A percentile compares a stretch with the other conserved stretches of the same genome.
These are phyloP conservation scores for Paraphaeosphaeria sporulosa DNA, from an alignment of 2,329 filamentous ascomycete genomes.

Conservation along the genomic window DNA sequence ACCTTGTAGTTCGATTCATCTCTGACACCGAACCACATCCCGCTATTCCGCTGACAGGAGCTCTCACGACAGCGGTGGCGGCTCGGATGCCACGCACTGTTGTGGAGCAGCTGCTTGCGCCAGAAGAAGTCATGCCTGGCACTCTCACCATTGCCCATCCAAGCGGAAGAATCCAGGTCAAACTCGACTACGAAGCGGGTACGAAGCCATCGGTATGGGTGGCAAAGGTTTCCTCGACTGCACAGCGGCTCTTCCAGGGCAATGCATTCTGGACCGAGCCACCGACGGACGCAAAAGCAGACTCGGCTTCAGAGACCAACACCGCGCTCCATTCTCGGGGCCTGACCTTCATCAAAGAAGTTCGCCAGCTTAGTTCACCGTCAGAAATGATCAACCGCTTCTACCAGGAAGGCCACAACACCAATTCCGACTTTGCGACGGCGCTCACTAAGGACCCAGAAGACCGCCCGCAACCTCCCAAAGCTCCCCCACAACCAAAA, in stretches of 20 bases:
- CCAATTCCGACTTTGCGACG: background rate
- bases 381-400: background rate
- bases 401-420: background rate
- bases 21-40: conserved; percentile 55
- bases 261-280: conserved; percentile 34
- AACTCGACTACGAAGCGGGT: conserved; percentile 37
- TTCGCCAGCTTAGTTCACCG: background rate
- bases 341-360: conserved; percentile 30
- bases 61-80: conserved; percentile 53
- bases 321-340: conserved; percentile 31
- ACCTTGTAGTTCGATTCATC: conserved; percentile 54
- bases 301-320: background rate
- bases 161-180: conserved; percentile 48
- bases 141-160: conserved; percentile 51
- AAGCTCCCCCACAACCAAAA: background rate
- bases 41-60: conserved; percentile 53
- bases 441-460: no score
- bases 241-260: conserved; percentile 48
- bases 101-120: conserved; percentile 41
- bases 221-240: conserved; percentile 48
- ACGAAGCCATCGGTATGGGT: conserved; percentile 33
- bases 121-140: conserved; percentile 33
- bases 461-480: background rate
- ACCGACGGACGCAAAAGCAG: conserved; percentile 14
- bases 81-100: conserved; percentile 47